Percentiles rank a stretch among this genome's conserved stretches.
These are phyloP conservation scores for Physcomitrium patens DNA, from an alignment of 225 moss, liverwort and hornwort genomes.

Conservation along the genomic window DNA sequence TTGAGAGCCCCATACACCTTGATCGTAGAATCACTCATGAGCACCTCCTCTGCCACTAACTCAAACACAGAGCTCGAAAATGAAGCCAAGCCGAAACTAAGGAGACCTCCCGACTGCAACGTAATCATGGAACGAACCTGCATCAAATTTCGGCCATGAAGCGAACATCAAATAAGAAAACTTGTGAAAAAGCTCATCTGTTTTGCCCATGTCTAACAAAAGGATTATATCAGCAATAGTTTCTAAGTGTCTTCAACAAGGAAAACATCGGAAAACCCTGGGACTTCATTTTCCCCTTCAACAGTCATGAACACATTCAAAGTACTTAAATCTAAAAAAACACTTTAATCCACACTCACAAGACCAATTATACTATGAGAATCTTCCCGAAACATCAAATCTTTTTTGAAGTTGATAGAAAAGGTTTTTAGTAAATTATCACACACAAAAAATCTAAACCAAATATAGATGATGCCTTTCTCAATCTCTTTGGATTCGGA, in stretches of 20 bases:
- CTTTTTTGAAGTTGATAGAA: too few species aligned
- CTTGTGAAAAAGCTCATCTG: background rate
- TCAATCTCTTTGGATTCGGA: conserved; percentile 10
- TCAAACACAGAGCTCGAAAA: conserved; percentile 91
- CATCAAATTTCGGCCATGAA: conserved; percentile 22
- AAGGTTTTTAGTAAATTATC: too few species aligned
- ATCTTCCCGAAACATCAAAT: too few species aligned
- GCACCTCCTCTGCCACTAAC: conserved; percentile 85
- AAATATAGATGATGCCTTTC: background rate
- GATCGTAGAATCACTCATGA: conserved; percentile 74
- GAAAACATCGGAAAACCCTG: too few species aligned
- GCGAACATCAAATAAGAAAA: conserved; percentile 20
- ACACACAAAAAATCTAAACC: background rate
- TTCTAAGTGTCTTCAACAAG: too few species aligned
- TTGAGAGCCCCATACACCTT: conserved; percentile 91
- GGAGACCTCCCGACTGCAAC: conserved; percentile 67
- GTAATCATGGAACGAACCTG: conserved; percentile 89
- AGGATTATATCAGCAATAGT: too few species aligned
- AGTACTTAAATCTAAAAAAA: too few species aligned
- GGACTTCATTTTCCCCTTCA: too few species aligned
- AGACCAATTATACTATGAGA: too few species aligned
- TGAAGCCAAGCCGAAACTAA: conserved; percentile 81
- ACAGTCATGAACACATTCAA: too few species aligned
- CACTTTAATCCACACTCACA: too few species aligned
- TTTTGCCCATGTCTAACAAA: too few species aligned